Percentiles rank a stretch among this genome's conserved stretches.
These are phyloP conservation scores for Globisporangium emineosum DNA, from an alignment of 352 stramenopile genomes.

Conservation along the genomic window DNA sequence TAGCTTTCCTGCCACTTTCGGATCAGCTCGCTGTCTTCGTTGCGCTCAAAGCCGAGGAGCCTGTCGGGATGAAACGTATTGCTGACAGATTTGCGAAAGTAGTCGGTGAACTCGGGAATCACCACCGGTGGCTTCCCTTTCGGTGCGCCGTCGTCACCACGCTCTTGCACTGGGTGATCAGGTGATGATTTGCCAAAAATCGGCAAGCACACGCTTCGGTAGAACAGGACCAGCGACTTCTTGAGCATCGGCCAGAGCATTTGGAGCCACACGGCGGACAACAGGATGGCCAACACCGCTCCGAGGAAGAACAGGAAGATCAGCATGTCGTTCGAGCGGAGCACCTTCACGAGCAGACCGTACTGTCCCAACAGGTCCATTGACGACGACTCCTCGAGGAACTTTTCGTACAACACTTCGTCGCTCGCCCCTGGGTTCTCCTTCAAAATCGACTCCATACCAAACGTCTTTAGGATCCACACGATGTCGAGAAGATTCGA, in stretches of 20 bases:
- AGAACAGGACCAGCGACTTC: background rate
- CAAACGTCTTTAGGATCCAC: background rate
- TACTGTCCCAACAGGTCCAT: slow-evolving; percentile 46
- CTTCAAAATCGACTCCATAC: background rate
- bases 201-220: background rate
- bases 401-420: slow-evolving; percentile 15
- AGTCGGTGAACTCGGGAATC: slow-evolving; percentile 68
- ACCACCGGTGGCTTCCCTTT: slow-evolving; percentile 12
- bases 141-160: background rate
- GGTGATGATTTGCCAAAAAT: background rate
- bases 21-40: slow-evolving; percentile 26
- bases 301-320: slow-evolving; percentile 61
- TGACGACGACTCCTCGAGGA: slow-evolving; percentile 1
- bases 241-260: slow-evolving; percentile 18
- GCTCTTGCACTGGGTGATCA: background rate
- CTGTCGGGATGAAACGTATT: slow-evolving; percentile 40
- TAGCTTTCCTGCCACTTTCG: slow-evolving; percentile 64
- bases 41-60: slow-evolving; percentile 40
- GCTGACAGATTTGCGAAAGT: slow-evolving; percentile 58
- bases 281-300: slow-evolving; percentile 42
- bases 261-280: slow-evolving; percentile 51
- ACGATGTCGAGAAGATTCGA: background rate
- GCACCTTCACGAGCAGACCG: slow-evolving; percentile 64
- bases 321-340: slow-evolving; percentile 72
- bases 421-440: slow-evolving; percentile 1